These are phyloP conservation scores for Solanum acaule DNA, from an alignment of 257 asterid species.

Conservation along the genomic window DNA sequence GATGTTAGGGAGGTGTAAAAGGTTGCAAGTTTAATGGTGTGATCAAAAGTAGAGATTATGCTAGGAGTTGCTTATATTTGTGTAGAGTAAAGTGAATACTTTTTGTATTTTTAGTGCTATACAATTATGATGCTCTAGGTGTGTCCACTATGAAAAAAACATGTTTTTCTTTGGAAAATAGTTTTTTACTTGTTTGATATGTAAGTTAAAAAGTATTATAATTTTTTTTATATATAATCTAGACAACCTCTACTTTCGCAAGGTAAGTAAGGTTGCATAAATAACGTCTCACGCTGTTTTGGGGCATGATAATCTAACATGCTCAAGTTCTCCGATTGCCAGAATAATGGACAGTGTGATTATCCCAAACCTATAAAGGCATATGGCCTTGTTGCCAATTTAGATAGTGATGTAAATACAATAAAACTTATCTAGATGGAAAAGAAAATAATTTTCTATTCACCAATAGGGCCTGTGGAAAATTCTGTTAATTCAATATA, in stretches of 20 bases:
- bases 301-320: background rate
- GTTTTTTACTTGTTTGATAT: no score
- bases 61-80: no score
- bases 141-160: no score
- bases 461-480: background rate
- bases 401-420: background rate
- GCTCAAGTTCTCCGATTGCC: background rate
- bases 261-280: background rate
- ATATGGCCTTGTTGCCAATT: background rate
- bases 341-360: background rate
- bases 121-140: no score
- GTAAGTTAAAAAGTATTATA: no score
- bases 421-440: background rate
- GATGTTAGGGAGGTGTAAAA: no score
- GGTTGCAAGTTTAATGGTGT: no score
- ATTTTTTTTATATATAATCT: background rate
- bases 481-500: background rate
- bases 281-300: background rate
- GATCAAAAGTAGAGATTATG: no score
- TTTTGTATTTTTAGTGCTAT: no score
- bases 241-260: background rate
- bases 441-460: background rate
- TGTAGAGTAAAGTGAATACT: no score
- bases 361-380: background rate
- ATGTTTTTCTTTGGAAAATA: no score